Percentiles rank a stretch among this genome's conserved stretches.
Conservation (phyloP, 495 filamentous ascomycete genomes). For the Trypethelium eluteriae region DNA sequence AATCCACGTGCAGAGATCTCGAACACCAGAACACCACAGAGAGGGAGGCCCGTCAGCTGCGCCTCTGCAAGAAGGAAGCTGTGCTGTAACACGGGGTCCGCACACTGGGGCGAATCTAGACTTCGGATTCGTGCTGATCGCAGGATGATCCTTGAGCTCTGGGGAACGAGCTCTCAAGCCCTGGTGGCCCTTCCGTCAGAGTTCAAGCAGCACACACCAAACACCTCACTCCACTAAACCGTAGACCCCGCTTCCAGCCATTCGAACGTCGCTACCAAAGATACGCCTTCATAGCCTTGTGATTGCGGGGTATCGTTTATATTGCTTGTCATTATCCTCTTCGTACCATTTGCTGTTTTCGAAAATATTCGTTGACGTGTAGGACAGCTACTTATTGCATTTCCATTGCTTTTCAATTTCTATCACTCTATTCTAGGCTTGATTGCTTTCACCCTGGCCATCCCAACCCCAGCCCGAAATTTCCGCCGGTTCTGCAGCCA, state of each 20-base stretch:
- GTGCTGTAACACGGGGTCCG: not conserved
- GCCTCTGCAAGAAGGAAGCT: not conserved
- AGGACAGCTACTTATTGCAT: not conserved
- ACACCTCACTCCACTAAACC: not conserved
- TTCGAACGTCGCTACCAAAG: not conserved
- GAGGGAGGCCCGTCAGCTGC: not conserved
- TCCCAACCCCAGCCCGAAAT: conserved; percentile 6
- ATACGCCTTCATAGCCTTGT: not conserved
- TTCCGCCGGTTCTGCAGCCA: conserved; percentile 4
- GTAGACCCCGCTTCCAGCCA: conserved; percentile 1
- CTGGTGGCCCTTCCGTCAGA: not conserved
- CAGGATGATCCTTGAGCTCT: not conserved
- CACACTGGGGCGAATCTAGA: not conserved
- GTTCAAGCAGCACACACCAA: not conserved
- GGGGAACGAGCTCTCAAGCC: not conserved
- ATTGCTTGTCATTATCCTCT: not conserved
- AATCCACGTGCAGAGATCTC: not conserved
- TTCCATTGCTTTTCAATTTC: not conserved
- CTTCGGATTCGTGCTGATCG: not conserved
- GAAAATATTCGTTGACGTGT: not conserved
- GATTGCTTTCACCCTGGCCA: conserved; percentile 2
- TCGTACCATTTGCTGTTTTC: not conserved
- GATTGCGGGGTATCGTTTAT: conserved; percentile 1
- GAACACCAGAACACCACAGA: not conserved
- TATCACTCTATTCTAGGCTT: not conserved